Evolutionary conservation across 2,329 filamentous ascomycete species (phyloP), one percentile per base, ranked within the genome.

Genomic region (Microcyclospora pomicola): DNA sequence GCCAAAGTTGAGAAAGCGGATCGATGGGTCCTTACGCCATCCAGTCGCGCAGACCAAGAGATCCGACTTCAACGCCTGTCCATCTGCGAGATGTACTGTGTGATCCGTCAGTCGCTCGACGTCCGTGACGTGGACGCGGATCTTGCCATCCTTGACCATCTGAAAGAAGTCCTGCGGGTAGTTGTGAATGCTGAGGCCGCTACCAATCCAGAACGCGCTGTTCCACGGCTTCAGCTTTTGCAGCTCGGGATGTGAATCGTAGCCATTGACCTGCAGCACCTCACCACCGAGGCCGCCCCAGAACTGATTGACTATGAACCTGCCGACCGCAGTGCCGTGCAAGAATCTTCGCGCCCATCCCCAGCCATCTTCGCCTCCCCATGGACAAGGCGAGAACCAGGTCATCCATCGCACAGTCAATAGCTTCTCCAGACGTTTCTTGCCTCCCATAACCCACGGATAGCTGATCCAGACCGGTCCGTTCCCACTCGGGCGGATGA

Each of bases 341-440:
- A 77, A 61, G 42, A 79, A 73, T 9, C 56, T 51, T 3, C 74
- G 66, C 2, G 73, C 61, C 9, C 59, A 60, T 10, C 66, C 61
- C 45, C 70, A 80, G 1, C 77, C 78, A 49, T 76, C 77, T 2
- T 67, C 70, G 2, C 67, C 63, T 4, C 76, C 78, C 77, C 79
- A 87, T 11, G 80, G 69, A 52, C 80, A 86, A 0, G 82, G 82
- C 36, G 73, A 77, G 57, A 87, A 75, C 75, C 78, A 85, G 2
- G 75, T 80, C 37, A 86, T 59, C 45, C 81, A 67, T 0, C 82
- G 74, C 0, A 73, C 79, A 27, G 72, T 70, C 3, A 79, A 68
- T 4, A 85, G 66, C 48, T 78, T 74, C 56, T 85, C 80, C 0
- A 83, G 24, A 36, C 73, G 75, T 41, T 68, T 69, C 54, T 77